A percentile compares a stretch with the other conserved stretches of the same genome.
Evolutionary conservation across 1,139 yeast genomes (phyloP).

Genomic region (Trichomonascaceae sp.): DNA sequence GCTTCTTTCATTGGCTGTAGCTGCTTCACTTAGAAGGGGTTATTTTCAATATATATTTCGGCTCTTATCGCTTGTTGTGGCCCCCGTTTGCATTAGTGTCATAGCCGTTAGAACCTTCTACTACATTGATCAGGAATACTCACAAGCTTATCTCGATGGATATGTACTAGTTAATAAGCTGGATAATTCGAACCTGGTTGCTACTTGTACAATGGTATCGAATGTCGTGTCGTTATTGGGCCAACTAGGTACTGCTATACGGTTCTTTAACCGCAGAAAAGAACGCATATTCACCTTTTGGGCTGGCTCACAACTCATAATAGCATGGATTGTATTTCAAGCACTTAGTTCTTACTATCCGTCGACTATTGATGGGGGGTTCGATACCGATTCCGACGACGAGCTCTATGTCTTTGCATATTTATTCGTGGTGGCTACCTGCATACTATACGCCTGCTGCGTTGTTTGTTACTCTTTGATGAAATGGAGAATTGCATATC

Average conservation of each 20-base stretch:
- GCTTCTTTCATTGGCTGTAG: background rate
- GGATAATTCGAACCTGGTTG: constrained; percentile 7
- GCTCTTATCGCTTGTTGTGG: background rate
- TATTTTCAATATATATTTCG: background rate
- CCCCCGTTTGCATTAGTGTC: background rate
- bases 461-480: constrained; percentile 51
- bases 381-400: constrained; percentile 19
- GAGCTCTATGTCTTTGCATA: constrained; percentile 60
- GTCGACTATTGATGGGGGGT: constrained; percentile 34
- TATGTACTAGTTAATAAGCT: constrained; percentile 11
- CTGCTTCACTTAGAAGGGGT: background rate
- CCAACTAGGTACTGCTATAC: constrained; percentile 42
- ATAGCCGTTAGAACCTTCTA: background rate
- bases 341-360: constrained; percentile 51
- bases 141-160: constrained; percentile 20
- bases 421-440: constrained; percentile 63
- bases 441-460: constrained; percentile 63
- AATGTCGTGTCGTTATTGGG: constrained; percentile 44
- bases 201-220: constrained; percentile 14
- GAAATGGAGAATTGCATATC: constrained; percentile 49
- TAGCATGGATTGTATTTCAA: constrained; percentile 61
- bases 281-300: constrained; percentile 59
- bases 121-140: constrained; percentile 19
- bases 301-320: constrained; percentile 49
- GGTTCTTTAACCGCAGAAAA: constrained; percentile 49